Evolutionary conservation across 495 filamentous ascomycete genomes (phyloP).

Genomic region (Glutinoglossum americanum): DNA sequence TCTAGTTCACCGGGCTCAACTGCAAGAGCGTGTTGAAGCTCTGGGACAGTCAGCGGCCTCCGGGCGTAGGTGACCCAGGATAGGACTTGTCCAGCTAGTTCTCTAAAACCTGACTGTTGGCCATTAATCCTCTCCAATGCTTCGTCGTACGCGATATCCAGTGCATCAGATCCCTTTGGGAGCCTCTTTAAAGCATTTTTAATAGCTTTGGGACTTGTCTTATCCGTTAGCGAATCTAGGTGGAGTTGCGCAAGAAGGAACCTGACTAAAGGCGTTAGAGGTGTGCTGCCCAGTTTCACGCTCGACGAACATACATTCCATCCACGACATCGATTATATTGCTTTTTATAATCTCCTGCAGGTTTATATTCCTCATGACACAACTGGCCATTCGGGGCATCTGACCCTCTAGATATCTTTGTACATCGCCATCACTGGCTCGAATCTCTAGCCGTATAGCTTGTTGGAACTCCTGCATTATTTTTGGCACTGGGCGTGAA

Average conservation of each 20-base stretch:
- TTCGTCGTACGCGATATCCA: conserved; percentile 16
- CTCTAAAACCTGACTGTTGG: conserved; percentile 12
- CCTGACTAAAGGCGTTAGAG: neutral
- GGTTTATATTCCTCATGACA: neutral
- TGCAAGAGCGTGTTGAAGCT: conserved; percentile 28
- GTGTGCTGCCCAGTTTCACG: neutral
- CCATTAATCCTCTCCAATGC: conserved; percentile 24
- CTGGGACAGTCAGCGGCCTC: conserved; percentile 18
- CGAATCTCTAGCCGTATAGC: neutral
- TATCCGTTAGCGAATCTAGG: neutral
- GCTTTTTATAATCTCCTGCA: neutral
- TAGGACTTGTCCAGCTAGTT: conserved; percentile 20
- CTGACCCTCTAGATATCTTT: neutral
- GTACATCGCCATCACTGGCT: neutral
- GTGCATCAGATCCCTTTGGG: neutral
- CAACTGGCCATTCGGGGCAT: neutral
- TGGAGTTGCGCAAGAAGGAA: neutral
- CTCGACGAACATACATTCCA: neutral
- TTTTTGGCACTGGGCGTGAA: neutral
- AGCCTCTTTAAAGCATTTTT: neutral
- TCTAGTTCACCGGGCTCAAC: conserved; percentile 13
- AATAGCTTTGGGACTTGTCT: neutral
- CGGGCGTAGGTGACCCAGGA: conserved; percentile 24
- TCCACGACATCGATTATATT: neutral
- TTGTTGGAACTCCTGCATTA: neutral